Evolutionary conservation across 2,329 filamentous ascomycete species (phyloP).

Genomic region (Aspergillus persii): DNA sequence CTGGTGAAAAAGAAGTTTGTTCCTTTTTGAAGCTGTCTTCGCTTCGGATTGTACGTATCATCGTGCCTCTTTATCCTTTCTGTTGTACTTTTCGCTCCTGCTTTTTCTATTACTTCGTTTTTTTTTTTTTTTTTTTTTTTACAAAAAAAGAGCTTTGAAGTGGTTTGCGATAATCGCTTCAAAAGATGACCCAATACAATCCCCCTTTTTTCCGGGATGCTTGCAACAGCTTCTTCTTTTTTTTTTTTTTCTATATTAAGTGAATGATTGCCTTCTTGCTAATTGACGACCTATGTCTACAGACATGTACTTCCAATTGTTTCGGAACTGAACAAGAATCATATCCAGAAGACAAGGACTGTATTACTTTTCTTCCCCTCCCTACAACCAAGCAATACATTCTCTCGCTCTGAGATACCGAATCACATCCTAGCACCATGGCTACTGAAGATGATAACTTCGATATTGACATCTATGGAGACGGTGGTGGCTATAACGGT

Average conservation of each 20-base stretch:
- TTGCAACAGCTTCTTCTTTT: neutral
- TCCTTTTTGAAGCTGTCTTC: slow-evolving; percentile 22
- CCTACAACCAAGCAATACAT: slow-evolving; percentile 36
- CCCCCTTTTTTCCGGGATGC: slow-evolving; percentile 3
- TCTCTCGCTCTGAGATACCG: slow-evolving; percentile 29
- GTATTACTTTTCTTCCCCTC: slow-evolving; percentile 34
- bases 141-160: slow-evolving; percentile 9
- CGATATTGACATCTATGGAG: slow-evolving; percentile 69
- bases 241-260: slow-evolving; percentile 2
- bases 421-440: slow-evolving; percentile 39
- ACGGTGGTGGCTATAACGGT: slow-evolving; percentile 50
- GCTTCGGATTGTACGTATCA: slow-evolving; percentile 43
- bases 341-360: slow-evolving; percentile 28
- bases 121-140: neutral
- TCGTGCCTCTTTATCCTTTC: slow-evolving; percentile 25
- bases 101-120: slow-evolving; percentile 1
- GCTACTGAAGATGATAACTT: slow-evolving; percentile 65
- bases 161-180: slow-evolving; percentile 9
- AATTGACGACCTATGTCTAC: slow-evolving; percentile 37
- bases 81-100: slow-evolving; percentile 15
- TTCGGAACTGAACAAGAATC: slow-evolving; percentile 26
- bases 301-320: slow-evolving; percentile 46
- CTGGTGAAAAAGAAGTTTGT: slow-evolving; percentile 21
- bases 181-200: slow-evolving; percentile 10
- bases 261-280: slow-evolving; percentile 32